Evolutionary conservation across 179 eudicot genomes (phyloP).

Genomic region (Dionaea muscipula): DNA sequence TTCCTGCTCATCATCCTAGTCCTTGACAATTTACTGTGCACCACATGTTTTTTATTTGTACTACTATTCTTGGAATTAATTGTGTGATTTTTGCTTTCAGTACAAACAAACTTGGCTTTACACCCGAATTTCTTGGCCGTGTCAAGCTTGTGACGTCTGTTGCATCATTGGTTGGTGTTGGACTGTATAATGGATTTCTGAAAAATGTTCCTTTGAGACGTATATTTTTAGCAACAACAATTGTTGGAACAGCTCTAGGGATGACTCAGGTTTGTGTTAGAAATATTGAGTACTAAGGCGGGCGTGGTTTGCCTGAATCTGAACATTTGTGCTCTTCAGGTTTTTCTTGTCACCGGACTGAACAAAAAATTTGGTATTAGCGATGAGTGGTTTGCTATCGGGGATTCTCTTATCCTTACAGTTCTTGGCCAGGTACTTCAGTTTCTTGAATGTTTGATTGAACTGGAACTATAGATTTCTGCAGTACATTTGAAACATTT

Average conservation of each 20-base stretch:
- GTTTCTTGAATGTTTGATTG: not conserved
- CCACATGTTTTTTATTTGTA: not conserved
- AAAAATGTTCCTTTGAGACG: slow-evolving; percentile 59
- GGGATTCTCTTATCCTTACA: slow-evolving; percentile 82
- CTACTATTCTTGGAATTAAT: not conserved
- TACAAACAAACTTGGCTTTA: slow-evolving; percentile 83
- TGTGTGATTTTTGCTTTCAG: slow-evolving; percentile 29
- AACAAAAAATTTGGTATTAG: slow-evolving; percentile 78
- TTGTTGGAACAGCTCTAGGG: slow-evolving; percentile 74
- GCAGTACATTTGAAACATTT: too few relatives aligned
- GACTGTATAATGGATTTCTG: slow-evolving; percentile 80
- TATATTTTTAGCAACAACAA: slow-evolving; percentile 72
- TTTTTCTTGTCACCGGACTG: slow-evolving; percentile 82
- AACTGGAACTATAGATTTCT: not conserved
- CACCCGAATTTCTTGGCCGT: slow-evolving; percentile 94
- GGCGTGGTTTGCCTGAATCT: not conserved
- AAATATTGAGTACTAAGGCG: not conserved
- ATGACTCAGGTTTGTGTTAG: slow-evolving; percentile 67
- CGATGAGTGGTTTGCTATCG: slow-evolving; percentile 96
- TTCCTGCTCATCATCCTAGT: slow-evolving; percentile 3
- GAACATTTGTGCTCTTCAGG: slow-evolving; percentile 26
- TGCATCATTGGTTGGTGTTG: slow-evolving; percentile 92
- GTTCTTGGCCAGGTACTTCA: slow-evolving; percentile 76
- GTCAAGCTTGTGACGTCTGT: slow-evolving; percentile 90
- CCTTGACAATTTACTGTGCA: not conserved